Conservation (phyloP, 2,329 filamentous ascomycete genomes). For the Thyridium curvatum region DNA sequence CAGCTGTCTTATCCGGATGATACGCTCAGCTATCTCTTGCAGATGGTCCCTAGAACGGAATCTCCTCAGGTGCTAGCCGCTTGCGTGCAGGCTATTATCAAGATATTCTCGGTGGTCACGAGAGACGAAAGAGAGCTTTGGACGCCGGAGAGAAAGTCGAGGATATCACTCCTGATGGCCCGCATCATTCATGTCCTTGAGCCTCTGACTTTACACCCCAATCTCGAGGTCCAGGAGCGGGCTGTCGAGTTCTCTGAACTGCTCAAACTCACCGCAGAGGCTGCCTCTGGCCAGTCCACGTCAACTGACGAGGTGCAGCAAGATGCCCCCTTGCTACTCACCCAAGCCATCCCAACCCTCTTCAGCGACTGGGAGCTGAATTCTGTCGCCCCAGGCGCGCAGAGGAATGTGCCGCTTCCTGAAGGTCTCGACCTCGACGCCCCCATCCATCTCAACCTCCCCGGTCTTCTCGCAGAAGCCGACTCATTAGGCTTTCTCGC, state of each 20-base stretch:
- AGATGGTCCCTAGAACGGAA: constrained; percentile 52
- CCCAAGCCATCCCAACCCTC: constrained; percentile 82
- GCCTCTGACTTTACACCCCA: constrained; percentile 71
- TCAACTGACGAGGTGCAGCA: constrained; percentile 46
- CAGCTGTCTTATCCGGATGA: constrained; percentile 64
- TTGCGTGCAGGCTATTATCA: constrained; percentile 78
- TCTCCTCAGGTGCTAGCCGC: constrained; percentile 65
- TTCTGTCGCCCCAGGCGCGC: constrained; percentile 76
- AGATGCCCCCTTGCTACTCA: constrained; percentile 77
- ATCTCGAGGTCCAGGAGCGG: constrained; percentile 89
- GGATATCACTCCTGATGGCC: constrained; percentile 70
- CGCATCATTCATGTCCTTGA: constrained; percentile 80
- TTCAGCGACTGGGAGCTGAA: constrained; percentile 87
- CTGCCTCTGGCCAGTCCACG: constrained; percentile 59
- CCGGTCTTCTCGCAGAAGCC: constrained; percentile 56
- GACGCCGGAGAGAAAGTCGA: constrained; percentile 67
- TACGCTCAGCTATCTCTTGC: constrained; percentile 67
- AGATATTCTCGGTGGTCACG: constrained; percentile 71
- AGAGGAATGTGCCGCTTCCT: constrained; percentile 79
- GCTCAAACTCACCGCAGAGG: constrained; percentile 80
- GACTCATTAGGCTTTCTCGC: constrained; percentile 41
- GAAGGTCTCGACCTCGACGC: constrained; percentile 71
- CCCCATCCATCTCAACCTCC: constrained; percentile 72
- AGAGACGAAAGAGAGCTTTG: constrained; percentile 60
- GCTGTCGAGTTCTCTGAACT: constrained; percentile 90